phyloP scores from a whole-genome alignment of 2,329 filamentous ascomycete genomes.

The Claviceps sp. region DNA sequence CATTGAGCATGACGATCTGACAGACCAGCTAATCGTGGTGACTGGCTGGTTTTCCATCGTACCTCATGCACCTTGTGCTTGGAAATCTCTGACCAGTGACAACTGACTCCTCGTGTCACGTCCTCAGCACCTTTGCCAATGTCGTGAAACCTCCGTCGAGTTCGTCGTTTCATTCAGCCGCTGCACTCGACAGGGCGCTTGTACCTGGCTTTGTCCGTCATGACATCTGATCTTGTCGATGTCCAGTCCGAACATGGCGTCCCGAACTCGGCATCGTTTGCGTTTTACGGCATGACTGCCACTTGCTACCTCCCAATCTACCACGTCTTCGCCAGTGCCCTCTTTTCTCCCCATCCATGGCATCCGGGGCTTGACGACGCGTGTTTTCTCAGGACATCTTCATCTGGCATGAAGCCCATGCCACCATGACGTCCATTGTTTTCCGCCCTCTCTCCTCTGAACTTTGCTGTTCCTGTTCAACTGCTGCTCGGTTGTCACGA shows the following conservation, averaged over 20 bases:
- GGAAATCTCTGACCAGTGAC: background rate
- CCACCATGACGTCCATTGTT: constrained; percentile 21
- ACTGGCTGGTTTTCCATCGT: too few relatives aligned
- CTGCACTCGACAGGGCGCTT: background rate
- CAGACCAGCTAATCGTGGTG: too few relatives aligned
- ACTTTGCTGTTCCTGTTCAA: constrained; percentile 14
- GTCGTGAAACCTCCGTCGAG: background rate
- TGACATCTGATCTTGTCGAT: background rate
- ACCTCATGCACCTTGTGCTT: background rate
- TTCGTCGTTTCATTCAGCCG: background rate
- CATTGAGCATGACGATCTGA: too few relatives aligned
- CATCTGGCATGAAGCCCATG: constrained; percentile 16
- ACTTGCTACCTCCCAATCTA: background rate
- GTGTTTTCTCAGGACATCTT: background rate
- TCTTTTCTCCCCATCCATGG: background rate
- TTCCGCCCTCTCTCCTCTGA: constrained; percentile 21
- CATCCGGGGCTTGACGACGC: background rate
- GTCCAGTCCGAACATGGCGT: background rate
- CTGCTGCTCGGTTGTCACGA: constrained; percentile 14
- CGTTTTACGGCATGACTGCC: background rate
- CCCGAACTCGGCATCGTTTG: background rate
- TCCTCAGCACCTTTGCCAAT: background rate
- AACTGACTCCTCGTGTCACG: background rate
- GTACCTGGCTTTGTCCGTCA: background rate
- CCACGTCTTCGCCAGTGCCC: background rate